Evolutionary conservation across 352 stramenopile genomes (phyloP).

Genomic region (Globisporangium paroecandrum): DNA sequence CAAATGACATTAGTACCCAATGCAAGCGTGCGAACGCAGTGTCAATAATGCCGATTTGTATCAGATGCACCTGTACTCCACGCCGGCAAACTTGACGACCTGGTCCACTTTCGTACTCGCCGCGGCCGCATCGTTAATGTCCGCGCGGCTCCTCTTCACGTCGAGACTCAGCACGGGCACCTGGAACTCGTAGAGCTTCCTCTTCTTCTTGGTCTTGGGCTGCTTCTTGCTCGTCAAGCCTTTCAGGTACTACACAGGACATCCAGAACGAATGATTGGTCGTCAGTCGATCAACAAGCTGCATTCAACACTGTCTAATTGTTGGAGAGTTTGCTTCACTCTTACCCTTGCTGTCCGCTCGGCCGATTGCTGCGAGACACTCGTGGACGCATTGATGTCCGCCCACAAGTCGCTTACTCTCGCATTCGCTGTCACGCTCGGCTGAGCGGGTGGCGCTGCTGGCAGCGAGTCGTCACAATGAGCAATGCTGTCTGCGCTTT

Average conservation of each 20-base stretch:
- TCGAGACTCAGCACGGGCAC: constrained; percentile 72
- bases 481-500: constrained; percentile 13
- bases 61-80: constrained; percentile 64
- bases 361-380: constrained; percentile 45
- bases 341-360: constrained; percentile 49
- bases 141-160: constrained; percentile 43
- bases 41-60: too few species aligned
- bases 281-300: neutral
- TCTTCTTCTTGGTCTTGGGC: constrained; percentile 49
- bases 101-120: constrained; percentile 40
- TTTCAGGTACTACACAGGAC: constrained; percentile 36
- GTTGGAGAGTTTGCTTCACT: neutral
- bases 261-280: neutral
- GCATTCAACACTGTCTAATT: neutral
- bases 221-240: constrained; percentile 48
- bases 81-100: constrained; percentile 82
- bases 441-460: neutral
- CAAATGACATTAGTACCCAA: neutral
- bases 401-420: constrained; percentile 53
- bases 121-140: constrained; percentile 28
- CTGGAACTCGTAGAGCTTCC: constrained; percentile 68
- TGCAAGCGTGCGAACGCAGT: too few species aligned
- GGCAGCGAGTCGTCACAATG: neutral
- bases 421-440: constrained; percentile 29
- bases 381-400: constrained; percentile 60